Conservation (phyloP, 2,329 filamentous ascomycete species). For the Neonectria neomacrospora region DNA sequence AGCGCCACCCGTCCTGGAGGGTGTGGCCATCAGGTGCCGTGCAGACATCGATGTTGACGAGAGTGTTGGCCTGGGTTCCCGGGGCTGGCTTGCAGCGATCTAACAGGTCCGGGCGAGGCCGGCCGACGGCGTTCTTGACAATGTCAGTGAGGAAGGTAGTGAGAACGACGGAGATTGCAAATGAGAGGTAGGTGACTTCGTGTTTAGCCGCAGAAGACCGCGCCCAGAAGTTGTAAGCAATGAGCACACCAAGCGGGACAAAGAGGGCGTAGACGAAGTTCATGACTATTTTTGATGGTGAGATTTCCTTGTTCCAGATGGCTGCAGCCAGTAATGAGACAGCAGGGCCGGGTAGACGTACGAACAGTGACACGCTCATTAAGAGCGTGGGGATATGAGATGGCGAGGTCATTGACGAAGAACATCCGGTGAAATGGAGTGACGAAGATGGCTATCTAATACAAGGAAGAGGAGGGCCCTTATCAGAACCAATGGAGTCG, state of each 20-base stretch:
- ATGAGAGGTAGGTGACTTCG: conserved; percentile 85
- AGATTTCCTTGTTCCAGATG: not conserved
- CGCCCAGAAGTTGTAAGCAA: conserved; percentile 71
- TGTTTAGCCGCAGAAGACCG: conserved; percentile 79
- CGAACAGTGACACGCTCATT: conserved; percentile 84
- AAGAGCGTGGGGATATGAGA: conserved; percentile 87
- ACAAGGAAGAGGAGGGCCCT: conserved; percentile 11
- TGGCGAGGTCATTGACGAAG: conserved; percentile 82
- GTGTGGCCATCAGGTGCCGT: conserved; percentile 75
- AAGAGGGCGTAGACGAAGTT: conserved; percentile 83
- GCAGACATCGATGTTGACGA: conserved; percentile 76
- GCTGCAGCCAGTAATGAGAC: too few relatives aligned
- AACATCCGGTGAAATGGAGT: conserved; percentile 97
- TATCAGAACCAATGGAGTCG: conserved; percentile 13
- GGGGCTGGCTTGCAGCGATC: conserved; percentile 81
- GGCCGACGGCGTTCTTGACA: conserved; percentile 87
- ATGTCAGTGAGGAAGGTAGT: conserved; percentile 88
- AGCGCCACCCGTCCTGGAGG: conserved; percentile 85
- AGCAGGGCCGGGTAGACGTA: conserved; percentile 55
- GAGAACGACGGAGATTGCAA: conserved; percentile 80
- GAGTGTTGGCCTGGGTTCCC: conserved; percentile 58
- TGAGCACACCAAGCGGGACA: conserved; percentile 74
- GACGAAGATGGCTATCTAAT: conserved; percentile 55
- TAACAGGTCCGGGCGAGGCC: conserved; percentile 72
- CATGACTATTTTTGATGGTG: conserved; percentile 59